phyloP scores from a whole-genome alignment of 768 basidiomycete species.

The Trametes gibbosa region DNA sequence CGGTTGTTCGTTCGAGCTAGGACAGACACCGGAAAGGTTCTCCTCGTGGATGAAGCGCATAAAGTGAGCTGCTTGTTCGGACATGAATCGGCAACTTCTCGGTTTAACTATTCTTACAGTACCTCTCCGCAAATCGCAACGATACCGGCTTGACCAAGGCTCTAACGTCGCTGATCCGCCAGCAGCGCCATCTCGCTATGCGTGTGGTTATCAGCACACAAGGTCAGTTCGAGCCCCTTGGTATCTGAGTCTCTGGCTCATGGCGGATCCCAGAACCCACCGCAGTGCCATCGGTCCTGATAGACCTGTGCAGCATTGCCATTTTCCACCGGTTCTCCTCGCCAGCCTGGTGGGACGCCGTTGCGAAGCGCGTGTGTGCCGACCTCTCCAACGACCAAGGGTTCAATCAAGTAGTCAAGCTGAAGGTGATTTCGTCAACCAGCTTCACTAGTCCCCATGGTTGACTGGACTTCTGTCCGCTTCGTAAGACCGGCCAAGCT shows the following conservation, averaged over 20 bases:
- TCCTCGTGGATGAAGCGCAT: slow-evolving; percentile 75
- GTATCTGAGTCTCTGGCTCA: neutral
- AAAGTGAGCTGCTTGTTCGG: slow-evolving; percentile 41
- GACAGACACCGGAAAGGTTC: slow-evolving; percentile 60
- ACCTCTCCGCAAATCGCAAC: slow-evolving; percentile 47
- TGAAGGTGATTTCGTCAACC: slow-evolving; percentile 45
- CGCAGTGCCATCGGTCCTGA: slow-evolving; percentile 61
- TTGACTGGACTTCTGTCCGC: neutral
- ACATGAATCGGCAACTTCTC: neutral
- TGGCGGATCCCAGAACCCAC: slow-evolving; percentile 55
- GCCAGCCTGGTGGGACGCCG: slow-evolving; percentile 71
- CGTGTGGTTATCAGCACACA: slow-evolving; percentile 76
- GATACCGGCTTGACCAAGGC: slow-evolving; percentile 56
- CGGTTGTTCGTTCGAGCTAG: slow-evolving; percentile 62
- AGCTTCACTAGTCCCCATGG: too few relatives aligned
- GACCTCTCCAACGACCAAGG: slow-evolving; percentile 57
- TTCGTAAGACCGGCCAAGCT: slow-evolving; percentile 62
- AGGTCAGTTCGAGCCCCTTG: slow-evolving; percentile 37
- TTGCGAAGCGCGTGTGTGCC: slow-evolving; percentile 64
- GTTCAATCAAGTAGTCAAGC: slow-evolving; percentile 62
- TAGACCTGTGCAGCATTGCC: slow-evolving; percentile 63
- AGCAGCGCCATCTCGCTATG: slow-evolving; percentile 72
- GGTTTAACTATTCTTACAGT: slow-evolving; percentile 37
- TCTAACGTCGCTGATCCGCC: slow-evolving; percentile 58
- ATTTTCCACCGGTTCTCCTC: slow-evolving; percentile 78